Percentiles rank a stretch among this genome's conserved stretches.
These are phyloP conservation scores for Dactylellina sp. DNA, from an alignment of 2,329 filamentous ascomycete genomes.

Conservation along the genomic window DNA sequence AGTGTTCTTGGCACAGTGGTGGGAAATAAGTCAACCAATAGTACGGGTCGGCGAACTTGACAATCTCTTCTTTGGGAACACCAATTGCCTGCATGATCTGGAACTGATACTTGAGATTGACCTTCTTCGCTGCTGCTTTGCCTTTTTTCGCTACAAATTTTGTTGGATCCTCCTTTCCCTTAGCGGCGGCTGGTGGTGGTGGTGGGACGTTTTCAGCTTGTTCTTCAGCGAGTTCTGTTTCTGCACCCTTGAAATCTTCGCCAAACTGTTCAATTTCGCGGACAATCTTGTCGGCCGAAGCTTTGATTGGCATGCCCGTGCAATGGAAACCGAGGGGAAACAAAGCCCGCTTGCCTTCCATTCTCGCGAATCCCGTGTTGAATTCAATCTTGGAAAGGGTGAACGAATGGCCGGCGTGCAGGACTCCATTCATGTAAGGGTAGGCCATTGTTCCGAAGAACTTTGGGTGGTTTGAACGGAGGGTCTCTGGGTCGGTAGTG, in stretches of 20 bases:
- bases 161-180: conserved; percentile 82
- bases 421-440: conserved; percentile 85
- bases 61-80: conserved; percentile 86
- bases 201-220: conserved; percentile 66
- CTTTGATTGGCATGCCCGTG: conserved; percentile 98
- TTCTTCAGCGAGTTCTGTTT: conserved; percentile 67
- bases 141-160: conserved; percentile 95
- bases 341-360: conserved; percentile 87
- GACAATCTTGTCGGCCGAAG: conserved; percentile 92
- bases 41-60: conserved; percentile 89
- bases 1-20: conserved; percentile 79
- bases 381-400: conserved; percentile 95
- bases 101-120: conserved; percentile 95
- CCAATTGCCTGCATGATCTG: conserved; percentile 94
- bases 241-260: conserved; percentile 79
- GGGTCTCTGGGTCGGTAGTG: conserved; percentile 77
- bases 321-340: conserved; percentile 96
- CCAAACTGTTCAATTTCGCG: conserved; percentile 88
- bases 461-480: conserved; percentile 86
- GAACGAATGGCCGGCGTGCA: conserved; percentile 93
- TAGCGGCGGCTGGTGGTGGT: conserved; percentile 70
- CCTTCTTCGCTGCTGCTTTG: conserved; percentile 88
- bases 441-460: conserved; percentile 86
- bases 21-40: conserved; percentile 95
- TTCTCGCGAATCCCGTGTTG: conserved; percentile 83